Evolutionary conservation across 805 yeast species (phyloP), one percentile per base, ranked within the genome.

Genomic region (Candida peoriensis): DNA sequence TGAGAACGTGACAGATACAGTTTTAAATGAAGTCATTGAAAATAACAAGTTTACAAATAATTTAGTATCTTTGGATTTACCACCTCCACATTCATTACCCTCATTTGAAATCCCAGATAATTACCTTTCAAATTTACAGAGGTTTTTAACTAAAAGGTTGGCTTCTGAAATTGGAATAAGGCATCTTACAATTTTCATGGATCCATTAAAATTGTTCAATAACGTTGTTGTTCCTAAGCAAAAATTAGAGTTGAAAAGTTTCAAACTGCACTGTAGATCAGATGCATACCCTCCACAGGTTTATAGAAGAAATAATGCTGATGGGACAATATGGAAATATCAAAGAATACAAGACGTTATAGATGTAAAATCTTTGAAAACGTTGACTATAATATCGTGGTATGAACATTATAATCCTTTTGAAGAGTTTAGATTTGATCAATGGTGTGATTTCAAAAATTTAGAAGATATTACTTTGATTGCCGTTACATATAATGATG

Each of bases 331-430:
- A 10, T 44, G 44, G 24, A 43, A 45, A 28, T 35, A 47, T 8
- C 42, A 44, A 4, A 47, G 48, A 36, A 43, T 64, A 19, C 54
- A 57, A 7, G 69, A 66, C 28, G 38, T 65, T 2, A 63, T 66
- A 33, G 66, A 63, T 40, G 44, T 51, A 3, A 44, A 59, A 30
- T 43, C 55, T 3, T 46, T 66, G 34, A 60, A 58, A 36, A 54
- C 58, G 1, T 45, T 66, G 20, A 64, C 71, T 0, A 54, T 66
- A 4, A 64, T 66, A 5, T 66, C 71, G 4, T 66, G 71, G 71
- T 61, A 55, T 42, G 68, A 64, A 33, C 48, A 54, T n/a, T 36
- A 55, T 13, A 40, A 47, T 12, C 48, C 57, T n/a, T 48, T 61
- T 32, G 58, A 55, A 33, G 41, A 56, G 18, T 60, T 60, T 35